Evolutionary conservation across 805 yeast species (phyloP).

Genomic region (Saccharomyces paradoxus): DNA sequence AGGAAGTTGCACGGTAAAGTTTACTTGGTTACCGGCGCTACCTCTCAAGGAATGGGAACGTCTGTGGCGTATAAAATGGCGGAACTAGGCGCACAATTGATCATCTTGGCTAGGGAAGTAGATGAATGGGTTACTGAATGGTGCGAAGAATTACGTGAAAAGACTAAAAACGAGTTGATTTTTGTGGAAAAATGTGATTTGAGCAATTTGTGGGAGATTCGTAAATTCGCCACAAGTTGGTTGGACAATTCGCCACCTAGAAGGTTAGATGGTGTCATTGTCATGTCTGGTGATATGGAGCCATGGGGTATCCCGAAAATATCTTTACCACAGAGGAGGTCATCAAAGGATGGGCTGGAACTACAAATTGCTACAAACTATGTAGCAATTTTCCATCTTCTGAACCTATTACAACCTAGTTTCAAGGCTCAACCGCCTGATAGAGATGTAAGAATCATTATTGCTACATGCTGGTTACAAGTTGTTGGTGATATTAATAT

Average conservation of each 20-base stretch:
- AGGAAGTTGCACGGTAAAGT: conserved; percentile 88
- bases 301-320: conserved; percentile 47
- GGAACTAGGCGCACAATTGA: conserved; percentile 73
- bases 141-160: conserved; percentile 65
- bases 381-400: conserved; percentile 69
- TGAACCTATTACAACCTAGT: conserved; percentile 75
- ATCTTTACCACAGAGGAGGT: conserved; percentile 41
- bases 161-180: conserved; percentile 61
- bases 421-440: conserved; percentile 87
- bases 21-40: conserved; percentile 81
- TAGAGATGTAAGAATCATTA: conserved; percentile 77
- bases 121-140: conserved; percentile 77
- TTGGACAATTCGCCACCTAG: conserved; percentile 85
- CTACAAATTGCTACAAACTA: conserved; percentile 77
- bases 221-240: conserved; percentile 93
- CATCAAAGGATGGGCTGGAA: conserved; percentile 78
- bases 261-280: conserved; percentile 79
- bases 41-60: conserved; percentile 78
- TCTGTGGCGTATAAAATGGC: conserved; percentile 70
- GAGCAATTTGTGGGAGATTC: conserved; percentile 58
- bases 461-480: conserved; percentile 75
- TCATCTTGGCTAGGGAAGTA: conserved; percentile 56
- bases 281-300: conserved; percentile 76
- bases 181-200: conserved; percentile 90
- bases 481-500: conserved; percentile 60